A percentile compares a stretch with the other conserved stretches of the same genome.
Evolutionary conservation across 2,329 filamentous ascomycete genomes (phyloP).

Genomic region (Aspergillus floridensis): DNA sequence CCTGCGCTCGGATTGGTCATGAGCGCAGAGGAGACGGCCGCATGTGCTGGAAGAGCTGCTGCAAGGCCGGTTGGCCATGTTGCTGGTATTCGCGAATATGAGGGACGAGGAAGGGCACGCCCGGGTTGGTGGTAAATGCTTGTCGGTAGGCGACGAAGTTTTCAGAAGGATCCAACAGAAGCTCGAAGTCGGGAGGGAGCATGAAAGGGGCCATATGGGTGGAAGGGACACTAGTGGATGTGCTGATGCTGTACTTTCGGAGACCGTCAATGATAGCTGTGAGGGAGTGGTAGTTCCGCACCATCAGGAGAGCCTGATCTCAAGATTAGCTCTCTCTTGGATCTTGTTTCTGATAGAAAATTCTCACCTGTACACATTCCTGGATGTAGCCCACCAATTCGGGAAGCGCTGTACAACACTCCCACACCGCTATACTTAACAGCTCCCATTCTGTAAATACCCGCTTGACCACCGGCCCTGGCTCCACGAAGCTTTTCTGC

Average conservation of each 20-base stretch:
- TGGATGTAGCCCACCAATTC: slow-evolving; percentile 32
- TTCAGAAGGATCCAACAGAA: slow-evolving; percentile 29
- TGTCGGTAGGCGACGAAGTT: slow-evolving; percentile 39
- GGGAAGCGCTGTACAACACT: slow-evolving; percentile 39
- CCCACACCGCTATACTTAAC: slow-evolving; percentile 35
- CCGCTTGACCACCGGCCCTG: slow-evolving; percentile 21
- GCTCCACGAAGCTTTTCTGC: slow-evolving; percentile 22
- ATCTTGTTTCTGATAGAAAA: background rate
- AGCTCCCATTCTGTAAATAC: slow-evolving; percentile 31
- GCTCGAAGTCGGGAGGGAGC: slow-evolving; percentile 23
- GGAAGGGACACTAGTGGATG: slow-evolving; percentile 14
- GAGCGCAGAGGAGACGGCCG: slow-evolving; percentile 12
- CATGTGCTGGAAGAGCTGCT: slow-evolving; percentile 29
- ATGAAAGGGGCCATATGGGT: slow-evolving; percentile 21
- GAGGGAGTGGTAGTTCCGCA: slow-evolving; percentile 38
- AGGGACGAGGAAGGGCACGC: slow-evolving; percentile 40
- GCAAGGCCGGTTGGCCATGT: slow-evolving; percentile 26
- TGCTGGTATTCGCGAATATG: slow-evolving; percentile 36
- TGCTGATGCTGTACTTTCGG: slow-evolving; percentile 31
- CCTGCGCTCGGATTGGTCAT: background rate
- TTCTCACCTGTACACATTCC: slow-evolving; percentile 36
- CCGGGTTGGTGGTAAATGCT: slow-evolving; percentile 31
- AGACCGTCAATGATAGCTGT: slow-evolving; percentile 38
- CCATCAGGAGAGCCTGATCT: slow-evolving; percentile 28
- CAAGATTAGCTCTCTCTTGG: background rate